Base-by-base conservation (phyloP, 805 yeast genomes). In the Saccharomyces cerevisiae region DNA sequence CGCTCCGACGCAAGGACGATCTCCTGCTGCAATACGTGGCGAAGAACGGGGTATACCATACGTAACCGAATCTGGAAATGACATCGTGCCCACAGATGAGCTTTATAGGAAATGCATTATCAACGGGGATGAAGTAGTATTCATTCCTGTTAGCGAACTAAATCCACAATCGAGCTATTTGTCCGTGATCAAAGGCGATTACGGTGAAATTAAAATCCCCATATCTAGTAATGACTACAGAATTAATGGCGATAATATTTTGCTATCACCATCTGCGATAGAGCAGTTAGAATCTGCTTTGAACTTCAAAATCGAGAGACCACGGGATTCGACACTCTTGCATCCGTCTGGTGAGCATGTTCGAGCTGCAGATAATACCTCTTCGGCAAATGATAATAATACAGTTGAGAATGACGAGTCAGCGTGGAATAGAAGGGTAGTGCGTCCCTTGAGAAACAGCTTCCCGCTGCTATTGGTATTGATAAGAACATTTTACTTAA, bases 51-150 rank as follows among this genome's bases (percentile, higher is more conserved):
- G 13, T 11, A n/a, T 30, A 29, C 47, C 5, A 26, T 36, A 36
- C 46, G 46, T 55, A 6, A 65, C 66, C 1, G 57, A 59, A 41
- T 53, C 67, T 9, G 65, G 63, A 1, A 46, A 52, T 21, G 41
- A 24, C 6, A 53, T 60, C 3, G 17, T 53, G 24, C 56, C 60
- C 4, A 57, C 61, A 1, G 65, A 62, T 10, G 58, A 58, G 4
- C 17, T 55, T 4, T 68, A 60, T 50, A 66, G 61, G 5, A 59
- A 55, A 49, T 62, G 67, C 46, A 43, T 60, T 5, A 51, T 68
- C 4, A 55, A 63, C 31, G 70, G 62, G n/a, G 55, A 63, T 9
- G 56, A 56, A 24, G 58, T 59, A 24, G 59, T 59, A 0, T 63
- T 60, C 21, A 58, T 72, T 28, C 60, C 61, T 21, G 48, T 58